Conservation (phyloP, 2,329 filamentous ascomycete genomes). For the Fusarium illudens region DNA sequence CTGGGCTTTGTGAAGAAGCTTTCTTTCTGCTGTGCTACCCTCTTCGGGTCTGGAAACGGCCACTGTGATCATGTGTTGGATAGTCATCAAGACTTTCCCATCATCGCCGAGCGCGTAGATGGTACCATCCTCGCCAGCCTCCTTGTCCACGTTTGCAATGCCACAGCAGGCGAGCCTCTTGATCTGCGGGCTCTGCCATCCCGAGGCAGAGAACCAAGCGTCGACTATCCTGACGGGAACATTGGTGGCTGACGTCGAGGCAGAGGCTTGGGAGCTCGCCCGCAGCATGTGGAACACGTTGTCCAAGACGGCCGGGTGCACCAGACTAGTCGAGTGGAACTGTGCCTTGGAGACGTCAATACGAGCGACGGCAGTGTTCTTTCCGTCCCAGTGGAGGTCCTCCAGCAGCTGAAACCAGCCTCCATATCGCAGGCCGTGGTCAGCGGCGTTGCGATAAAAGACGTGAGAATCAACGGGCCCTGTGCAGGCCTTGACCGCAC, state of each 20-base stretch:
- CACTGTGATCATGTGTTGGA: not conserved
- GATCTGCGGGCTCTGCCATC: not conserved
- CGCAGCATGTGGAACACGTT: constrained; percentile 10
- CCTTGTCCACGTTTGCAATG: not conserved
- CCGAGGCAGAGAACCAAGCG: not conserved
- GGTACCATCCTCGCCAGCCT: constrained; percentile 1
- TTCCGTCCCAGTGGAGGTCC: not conserved
- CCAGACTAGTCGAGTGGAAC: not conserved
- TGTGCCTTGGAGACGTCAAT: not conserved
- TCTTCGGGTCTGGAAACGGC: not conserved
- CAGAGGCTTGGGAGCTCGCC: not conserved
- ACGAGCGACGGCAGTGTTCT: not conserved
- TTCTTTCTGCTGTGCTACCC: not conserved
- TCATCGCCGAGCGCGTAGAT: not conserved
- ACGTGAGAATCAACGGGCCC: not conserved
- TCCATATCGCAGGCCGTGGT: not conserved
- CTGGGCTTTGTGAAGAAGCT: not conserved
- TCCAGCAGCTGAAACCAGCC: not conserved
- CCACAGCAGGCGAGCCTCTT: not conserved
- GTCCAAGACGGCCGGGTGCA: not conserved
- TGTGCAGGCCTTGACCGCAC: not conserved
- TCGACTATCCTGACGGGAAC: not conserved
- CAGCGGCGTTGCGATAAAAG: not conserved
- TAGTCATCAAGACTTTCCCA: not conserved
- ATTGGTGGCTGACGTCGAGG: not conserved